Base-by-base conservation (phyloP, 768 basidiomycete species). In the Panaeolus cyanescens region DNA sequence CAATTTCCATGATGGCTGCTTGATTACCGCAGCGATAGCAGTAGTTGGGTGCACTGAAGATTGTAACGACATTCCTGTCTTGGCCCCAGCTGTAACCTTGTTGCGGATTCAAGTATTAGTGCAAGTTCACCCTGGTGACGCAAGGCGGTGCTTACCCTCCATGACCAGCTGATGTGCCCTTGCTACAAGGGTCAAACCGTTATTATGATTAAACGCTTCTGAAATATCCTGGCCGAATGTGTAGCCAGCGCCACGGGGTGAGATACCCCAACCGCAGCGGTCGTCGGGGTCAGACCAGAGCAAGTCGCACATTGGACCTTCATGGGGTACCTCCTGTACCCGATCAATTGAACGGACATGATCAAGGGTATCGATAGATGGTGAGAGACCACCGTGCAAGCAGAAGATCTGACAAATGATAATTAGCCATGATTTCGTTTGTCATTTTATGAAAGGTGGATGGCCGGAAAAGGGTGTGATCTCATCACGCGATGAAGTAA, bases 231-330 rank as follows among this genome's bases (percentile, higher is more conserved):
- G 96, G 39, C 97, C 97, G 73, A 99, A 99, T 10, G 96, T 99
- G 75, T 98, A 99, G 10, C 97, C 97, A 53, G 97, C 97, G 63
- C 97, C 97, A 73, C 97, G 91, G 30, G 97, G 97, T 70, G 95
- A 96, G 69, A 99, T 98, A 32, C 97, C 97, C 97, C 97, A 99
- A 42, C 97, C 97, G 74, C 95, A 97, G 59, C 96, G 92, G 78
- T 99, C 97, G 74, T 99, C 97, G 33, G 97, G 97, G 76, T 99
- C 97, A 56, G 96, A 98, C 97, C 97, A 99, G 63, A 99, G 85
- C 59, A 99, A 83, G 78, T 99, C 97, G 71, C 97, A 99, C 97
- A 99, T 99, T 19, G 97, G 97, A 3, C 97, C 97, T 79, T 99
- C 97, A 76, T 99, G 97, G 4, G 97, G 97, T 2, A 99, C 97